Base-by-base conservation (phyloP, 1,139 yeast genomes). In the Insectozyma bohioensis region DNA sequence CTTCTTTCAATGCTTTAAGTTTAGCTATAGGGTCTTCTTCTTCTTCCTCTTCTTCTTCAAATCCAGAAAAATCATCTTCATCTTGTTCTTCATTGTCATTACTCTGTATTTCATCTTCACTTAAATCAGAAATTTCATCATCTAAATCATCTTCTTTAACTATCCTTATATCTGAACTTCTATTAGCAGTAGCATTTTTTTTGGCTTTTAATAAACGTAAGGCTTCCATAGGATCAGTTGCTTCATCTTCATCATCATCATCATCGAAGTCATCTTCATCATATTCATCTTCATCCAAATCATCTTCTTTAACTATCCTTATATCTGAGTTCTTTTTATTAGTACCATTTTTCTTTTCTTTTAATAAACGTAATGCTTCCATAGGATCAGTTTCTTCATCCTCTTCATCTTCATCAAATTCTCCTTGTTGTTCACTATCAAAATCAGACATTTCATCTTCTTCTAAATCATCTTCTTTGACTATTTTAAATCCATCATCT, bases 171-270 rank as follows among this genome's bases (percentile, higher is more conserved):
- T 24, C 23, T 5, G 30, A 21, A 11, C 8, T 10, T 3, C 5
- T 10, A 9, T 31, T 31, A 4, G 13, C 8, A 6, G 17, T 4
- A 2, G 18, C 20, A 14, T 21, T 20, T 16, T 12, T 37, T 28
- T 8, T 42, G 46, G 13, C 36, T 47, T 12, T 41, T 7, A 41
- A 30, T 24, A 36, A 36, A n/a, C 43, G 33, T 20, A 45, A 33
- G 10, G 38, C 39, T 4, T 64, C 70, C 60, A 65, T 52, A 2
- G 75, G 71, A 35, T 65, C 35, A 24, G 11, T 16, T 25, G 34
- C 40, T 8, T 39, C 34, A 4, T 35, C 41, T 12, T 16, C 13
- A 19, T 17, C 21, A 26, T 4, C 12, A n/a, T 10, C 8, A 5
- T 20, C 18, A n/a, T 52, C 63, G 22, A 63, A 31, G 21, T 16